A percentile compares a stretch with the other conserved stretches of the same genome.
These are phyloP conservation scores for Ehretia macrophylla DNA, from an alignment of 257 asterid species.

Conservation along the genomic window DNA sequence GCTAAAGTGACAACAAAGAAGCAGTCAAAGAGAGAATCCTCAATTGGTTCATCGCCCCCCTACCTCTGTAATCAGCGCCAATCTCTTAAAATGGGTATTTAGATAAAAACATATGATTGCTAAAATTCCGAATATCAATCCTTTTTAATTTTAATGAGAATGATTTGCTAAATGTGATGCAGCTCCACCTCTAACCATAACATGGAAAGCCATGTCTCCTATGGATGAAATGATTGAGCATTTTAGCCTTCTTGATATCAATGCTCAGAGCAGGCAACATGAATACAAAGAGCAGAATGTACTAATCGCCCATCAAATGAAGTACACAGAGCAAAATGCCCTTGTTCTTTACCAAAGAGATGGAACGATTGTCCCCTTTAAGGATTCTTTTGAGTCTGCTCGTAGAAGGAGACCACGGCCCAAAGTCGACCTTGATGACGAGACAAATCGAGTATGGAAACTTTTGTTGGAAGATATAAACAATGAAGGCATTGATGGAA, in stretches of 20 bases:
- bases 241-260: constrained; percentile 47
- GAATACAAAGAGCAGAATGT: constrained; percentile 27
- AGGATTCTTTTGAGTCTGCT: constrained; percentile 29
- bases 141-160: background rate
- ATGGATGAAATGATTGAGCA: constrained; percentile 51
- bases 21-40: constrained; percentile 49
- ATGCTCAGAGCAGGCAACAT: constrained; percentile 30
- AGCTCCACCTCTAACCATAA: constrained; percentile 53
- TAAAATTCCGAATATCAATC: background rate
- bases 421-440: constrained; percentile 51
- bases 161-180: constrained; percentile 25
- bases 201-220: constrained; percentile 40
- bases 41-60: constrained; percentile 33
- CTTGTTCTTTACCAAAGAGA: constrained; percentile 65
- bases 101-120: background rate
- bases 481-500: constrained; percentile 49
- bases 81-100: constrained; percentile 34
- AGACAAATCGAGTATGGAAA: constrained; percentile 51
- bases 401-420: constrained; percentile 64
- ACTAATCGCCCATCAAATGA: constrained; percentile 26
- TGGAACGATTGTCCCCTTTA: constrained; percentile 65
- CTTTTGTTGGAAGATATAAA: constrained; percentile 49
- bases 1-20: constrained; percentile 43
- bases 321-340: constrained; percentile 40
- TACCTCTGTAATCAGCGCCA: constrained; percentile 25